Evolutionary conservation across 192 early-diverging fungal genomes (phyloP).

Genomic region (Chytriomyces sp.): DNA sequence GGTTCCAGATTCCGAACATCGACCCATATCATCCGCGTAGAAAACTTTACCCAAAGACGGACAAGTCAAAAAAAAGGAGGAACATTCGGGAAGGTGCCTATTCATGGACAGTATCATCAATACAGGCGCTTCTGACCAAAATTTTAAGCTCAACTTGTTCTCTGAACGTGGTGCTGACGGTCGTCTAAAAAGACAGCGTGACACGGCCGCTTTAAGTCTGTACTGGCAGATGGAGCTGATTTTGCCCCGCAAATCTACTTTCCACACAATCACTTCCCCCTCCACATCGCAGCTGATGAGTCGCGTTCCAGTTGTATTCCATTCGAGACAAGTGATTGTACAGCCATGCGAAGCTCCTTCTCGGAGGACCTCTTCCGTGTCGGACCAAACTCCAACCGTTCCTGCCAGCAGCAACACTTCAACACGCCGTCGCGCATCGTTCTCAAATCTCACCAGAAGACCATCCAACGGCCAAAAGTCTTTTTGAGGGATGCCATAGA

Average conservation of each 20-base stretch:
- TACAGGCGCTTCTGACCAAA: not conserved
- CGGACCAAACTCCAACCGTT: constrained; percentile 50
- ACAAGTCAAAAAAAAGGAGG: constrained; percentile 49
- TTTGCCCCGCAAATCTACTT: constrained; percentile 50
- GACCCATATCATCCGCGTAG: constrained; percentile 58
- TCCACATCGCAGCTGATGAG: constrained; percentile 55
- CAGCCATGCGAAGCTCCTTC: constrained; percentile 48
- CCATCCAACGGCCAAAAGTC: constrained; percentile 44
- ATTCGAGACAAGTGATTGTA: constrained; percentile 41
- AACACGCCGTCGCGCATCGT: too few relatives aligned
- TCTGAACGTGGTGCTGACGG: constrained; percentile 7
- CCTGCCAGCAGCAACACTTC: constrained; percentile 31
- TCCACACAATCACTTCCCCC: constrained; percentile 57
- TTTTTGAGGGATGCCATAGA: constrained; percentile 39
- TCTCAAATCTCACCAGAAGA: constrained; percentile 23
- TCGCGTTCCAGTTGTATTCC: constrained; percentile 48
- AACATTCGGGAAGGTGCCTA: constrained; percentile 29
- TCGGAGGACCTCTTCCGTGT: constrained; percentile 41
- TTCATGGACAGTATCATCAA: not conserved
- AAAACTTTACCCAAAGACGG: constrained; percentile 38
- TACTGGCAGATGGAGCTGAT: constrained; percentile 51
- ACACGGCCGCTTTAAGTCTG: constrained; percentile 38
- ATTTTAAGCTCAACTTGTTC: constrained; percentile 14
- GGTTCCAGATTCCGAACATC: constrained; percentile 40
- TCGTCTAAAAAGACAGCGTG: constrained; percentile 30